phyloP scores from a whole-genome alignment of 2,329 filamentous ascomycete species.

The Colletotrichum sp. region DNA sequence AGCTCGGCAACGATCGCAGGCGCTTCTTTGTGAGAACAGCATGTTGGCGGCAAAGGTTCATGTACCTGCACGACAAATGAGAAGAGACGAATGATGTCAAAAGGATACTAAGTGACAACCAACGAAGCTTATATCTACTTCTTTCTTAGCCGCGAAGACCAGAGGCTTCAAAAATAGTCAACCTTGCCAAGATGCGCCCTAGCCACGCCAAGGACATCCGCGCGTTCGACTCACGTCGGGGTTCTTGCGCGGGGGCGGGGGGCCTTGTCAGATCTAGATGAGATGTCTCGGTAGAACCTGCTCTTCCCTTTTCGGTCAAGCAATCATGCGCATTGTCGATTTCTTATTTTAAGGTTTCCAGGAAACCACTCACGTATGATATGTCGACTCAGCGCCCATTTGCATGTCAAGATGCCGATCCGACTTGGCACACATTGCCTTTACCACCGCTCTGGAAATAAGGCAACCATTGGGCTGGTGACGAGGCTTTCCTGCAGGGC shows the following conservation, averaged over 20 bases:
- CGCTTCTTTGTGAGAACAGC: constrained; percentile 20
- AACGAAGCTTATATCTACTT: constrained; percentile 8
- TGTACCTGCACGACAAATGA: not conserved
- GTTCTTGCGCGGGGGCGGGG: not conserved
- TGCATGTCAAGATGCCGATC: not conserved
- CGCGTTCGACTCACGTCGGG: constrained; percentile 10
- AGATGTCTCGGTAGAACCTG: constrained; percentile 11
- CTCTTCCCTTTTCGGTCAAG: not conserved
- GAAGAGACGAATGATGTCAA: not conserved
- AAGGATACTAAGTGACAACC: not conserved
- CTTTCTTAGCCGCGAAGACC: not conserved
- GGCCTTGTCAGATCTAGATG: constrained; percentile 17
- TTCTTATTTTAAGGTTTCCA: constrained; percentile 12
- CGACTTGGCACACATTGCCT: not conserved
- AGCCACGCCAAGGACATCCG: not conserved
- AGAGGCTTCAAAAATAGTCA: not conserved
- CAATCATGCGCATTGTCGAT: constrained; percentile 10
- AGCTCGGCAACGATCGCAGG: constrained; percentile 20
- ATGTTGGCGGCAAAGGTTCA: not conserved
- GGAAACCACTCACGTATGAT: constrained; percentile 15
- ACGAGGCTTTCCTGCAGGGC: not conserved
- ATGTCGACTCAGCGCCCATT: constrained; percentile 9
- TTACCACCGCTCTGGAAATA: not conserved
- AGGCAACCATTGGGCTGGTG: not conserved
- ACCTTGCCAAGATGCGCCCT: not conserved